Base-by-base conservation (phyloP, 164 flowering plant species). In the Kalanchoe fedtschenkoi region DNA sequence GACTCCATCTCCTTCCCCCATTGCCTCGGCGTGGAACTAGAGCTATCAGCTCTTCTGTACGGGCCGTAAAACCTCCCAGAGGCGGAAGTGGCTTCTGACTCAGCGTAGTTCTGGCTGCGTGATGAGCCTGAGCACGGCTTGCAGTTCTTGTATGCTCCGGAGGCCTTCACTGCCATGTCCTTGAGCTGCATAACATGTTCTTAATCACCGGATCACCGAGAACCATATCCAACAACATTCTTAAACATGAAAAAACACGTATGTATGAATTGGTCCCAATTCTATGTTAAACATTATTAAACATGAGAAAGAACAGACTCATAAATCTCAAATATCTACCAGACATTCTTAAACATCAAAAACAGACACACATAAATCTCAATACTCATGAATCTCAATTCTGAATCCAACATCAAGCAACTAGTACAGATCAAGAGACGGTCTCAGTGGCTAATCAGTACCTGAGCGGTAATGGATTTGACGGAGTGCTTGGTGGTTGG, bases 61-160 rank as follows among this genome's bases (percentile, higher is more conserved):
- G 82, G 65, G 62, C 69, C 70, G 22, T 78, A 86, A 63, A 82
- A 79, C 69, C 84, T 78, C 61, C 77, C 97, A 1, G 96, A 84
- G 13, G 61, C 61, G 34, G 41, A 83, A 0, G 77, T 79, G 1
- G 73, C 70, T 1, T 92, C 96, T 0, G 90, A 88, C 24, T 33
- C 61, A 3, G 61, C 61, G 33, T 58, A 58, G 38, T 67, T 75
- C 4, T 64, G 69, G 39, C 77, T 75, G 29, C 68, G 41, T 7
- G 80, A 72, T 0, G 86, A 75, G 11, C 90, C 86, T 0, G 87
- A 75, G 71, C 98, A 93, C 0, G 97, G 96, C 77, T 84, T 93
- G 80, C 98, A 90, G 68, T 81, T 80, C 68, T 70, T 75, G 62
- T 92, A 92, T 22, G 91, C 97, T 42, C 93, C 96, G 0, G 98